phyloP scores from a whole-genome alignment of 2,329 filamentous ascomycete species.

The Samsoniella hepiali region DNA sequence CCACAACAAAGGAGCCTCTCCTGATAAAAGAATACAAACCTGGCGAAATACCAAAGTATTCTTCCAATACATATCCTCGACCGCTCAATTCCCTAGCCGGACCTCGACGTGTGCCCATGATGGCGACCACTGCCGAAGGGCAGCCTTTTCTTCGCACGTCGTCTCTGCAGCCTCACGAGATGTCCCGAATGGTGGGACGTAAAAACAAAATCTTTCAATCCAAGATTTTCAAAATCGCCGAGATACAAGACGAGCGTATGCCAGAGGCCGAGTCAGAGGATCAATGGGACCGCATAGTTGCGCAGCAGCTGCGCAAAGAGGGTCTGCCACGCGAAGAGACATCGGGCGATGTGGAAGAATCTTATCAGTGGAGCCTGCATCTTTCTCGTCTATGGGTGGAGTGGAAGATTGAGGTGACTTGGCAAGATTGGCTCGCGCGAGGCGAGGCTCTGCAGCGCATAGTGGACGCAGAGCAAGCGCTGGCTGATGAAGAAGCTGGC shows the following conservation, averaged over 20 bases:
- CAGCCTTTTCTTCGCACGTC: conserved; percentile 63
- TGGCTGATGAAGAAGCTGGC: conserved; percentile 27
- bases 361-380: conserved; percentile 32
- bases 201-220: conserved; percentile 45
- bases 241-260: conserved; percentile 38
- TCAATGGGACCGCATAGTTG: conserved; percentile 44
- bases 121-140: conserved; percentile 51
- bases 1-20: conserved; percentile 29
- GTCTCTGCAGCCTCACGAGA: conserved; percentile 60
- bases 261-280: conserved; percentile 41
- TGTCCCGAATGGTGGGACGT: conserved; percentile 56
- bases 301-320: conserved; percentile 25
- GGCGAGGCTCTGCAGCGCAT: conserved; percentile 40
- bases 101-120: conserved; percentile 54
- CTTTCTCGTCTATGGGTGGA: conserved; percentile 33
- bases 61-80: conserved; percentile 16
- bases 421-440: conserved; percentile 40
- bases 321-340: conserved; percentile 16
- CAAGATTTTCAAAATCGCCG: conserved; percentile 36
- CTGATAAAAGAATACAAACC: conserved; percentile 34
- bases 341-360: conserved; percentile 13
- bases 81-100: conserved; percentile 27
- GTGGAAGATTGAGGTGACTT: conserved; percentile 30
- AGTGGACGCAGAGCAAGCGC: conserved; percentile 36
- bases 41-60: conserved; percentile 44